Conservation (phyloP, 176 grass and related monocot species). For the maize (Zea mays) region Zm-B73-REFERENCE-NAM-5.0 NC_050104.1:12553001-12553500, state of each 20-base stretch:
- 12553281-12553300: background rate
- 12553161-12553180: background rate
- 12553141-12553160: background rate
- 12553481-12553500: conserved; percentile 99
- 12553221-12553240: too few relatives aligned
- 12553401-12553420: background rate
- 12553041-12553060: conserved; percentile 95
- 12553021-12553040: conserved; percentile 98
- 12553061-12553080: conserved; percentile 99
- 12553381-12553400: background rate
- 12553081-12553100: conserved; percentile 82
- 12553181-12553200: too few relatives aligned
- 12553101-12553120: conserved; percentile 26
- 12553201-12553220: too few relatives aligned
- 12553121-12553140: background rate
- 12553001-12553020: conserved; percentile 98
- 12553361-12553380: background rate
- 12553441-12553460: conserved; percentile 8
- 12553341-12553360: background rate
- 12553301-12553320: background rate
- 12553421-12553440: background rate
- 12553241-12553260: background rate
- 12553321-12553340: conserved; percentile 7
- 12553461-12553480: conserved; percentile 22
- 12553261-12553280: background rate